Evolutionary conservation across 2,329 filamentous ascomycete species (phyloP).

Genomic region (Lasiodiplodia theobromae): DNA sequence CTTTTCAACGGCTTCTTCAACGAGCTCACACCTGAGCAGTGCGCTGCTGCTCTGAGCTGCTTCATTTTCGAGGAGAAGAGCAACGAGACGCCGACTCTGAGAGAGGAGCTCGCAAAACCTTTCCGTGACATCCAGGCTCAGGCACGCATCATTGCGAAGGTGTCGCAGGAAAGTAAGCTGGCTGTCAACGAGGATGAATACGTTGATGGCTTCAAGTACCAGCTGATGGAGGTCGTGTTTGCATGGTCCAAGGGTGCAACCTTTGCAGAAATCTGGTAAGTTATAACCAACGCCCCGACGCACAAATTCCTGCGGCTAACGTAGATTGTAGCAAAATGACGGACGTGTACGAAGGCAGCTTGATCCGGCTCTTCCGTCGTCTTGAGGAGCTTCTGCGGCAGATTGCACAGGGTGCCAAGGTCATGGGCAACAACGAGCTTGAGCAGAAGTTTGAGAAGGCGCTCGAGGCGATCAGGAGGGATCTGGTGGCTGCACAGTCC

Average conservation of each 20-base stretch:
- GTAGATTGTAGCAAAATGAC: conserved; percentile 84
- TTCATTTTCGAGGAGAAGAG: conserved; percentile 99
- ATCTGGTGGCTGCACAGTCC: conserved; percentile 94
- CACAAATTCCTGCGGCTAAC: conserved; percentile 30
- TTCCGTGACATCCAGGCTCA: conserved; percentile 86
- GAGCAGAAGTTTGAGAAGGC: conserved; percentile 90
- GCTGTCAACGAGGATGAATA: conserved; percentile 96
- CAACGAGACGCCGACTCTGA: conserved; percentile 72
- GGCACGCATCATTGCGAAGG: conserved; percentile 87
- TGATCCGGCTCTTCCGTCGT: conserved; percentile 94
- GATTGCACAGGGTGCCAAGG: conserved; percentile 93
- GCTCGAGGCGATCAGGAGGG: conserved; percentile 83
- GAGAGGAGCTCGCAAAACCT: conserved; percentile 85
- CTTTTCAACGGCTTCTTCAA: conserved; percentile 99
- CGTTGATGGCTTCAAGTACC: conserved; percentile 84
- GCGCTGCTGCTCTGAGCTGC: conserved; percentile 84
- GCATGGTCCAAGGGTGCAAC: conserved; percentile 89
- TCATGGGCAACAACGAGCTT: conserved; percentile 96
- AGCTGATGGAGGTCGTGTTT: conserved; percentile 96
- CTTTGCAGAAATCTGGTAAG: conserved; percentile 95
- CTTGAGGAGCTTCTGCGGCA: conserved; percentile 93
- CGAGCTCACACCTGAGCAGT: conserved; percentile 85
- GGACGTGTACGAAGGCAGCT: conserved; percentile 93
- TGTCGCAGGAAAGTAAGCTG: conserved; percentile 93
- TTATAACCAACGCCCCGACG: conserved; percentile 36